Conservation (phyloP, 305 asterid species). For the Fraxinus velutina region DNA sequence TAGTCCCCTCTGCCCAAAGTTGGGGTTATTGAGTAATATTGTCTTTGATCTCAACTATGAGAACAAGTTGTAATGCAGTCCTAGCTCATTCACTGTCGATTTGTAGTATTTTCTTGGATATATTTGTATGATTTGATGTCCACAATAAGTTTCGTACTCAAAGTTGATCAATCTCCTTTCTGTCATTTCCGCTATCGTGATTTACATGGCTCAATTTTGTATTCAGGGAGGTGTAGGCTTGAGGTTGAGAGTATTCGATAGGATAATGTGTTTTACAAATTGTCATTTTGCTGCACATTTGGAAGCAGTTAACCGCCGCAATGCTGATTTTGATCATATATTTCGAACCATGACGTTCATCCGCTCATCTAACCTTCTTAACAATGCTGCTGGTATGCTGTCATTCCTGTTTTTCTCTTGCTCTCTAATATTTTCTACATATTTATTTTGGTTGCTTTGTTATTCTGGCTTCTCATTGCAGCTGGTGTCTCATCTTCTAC, state of each 20-base stretch:
- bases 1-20: neutral
- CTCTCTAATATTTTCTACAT: slow-evolving; percentile 63
- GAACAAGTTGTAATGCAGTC: neutral
- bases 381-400: slow-evolving; percentile 79
- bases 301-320: slow-evolving; percentile 85
- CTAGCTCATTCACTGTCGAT: neutral
- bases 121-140: neutral
- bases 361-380: slow-evolving; percentile 55
- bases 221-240: slow-evolving; percentile 92
- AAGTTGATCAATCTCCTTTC: neutral
- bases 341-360: slow-evolving; percentile 71
- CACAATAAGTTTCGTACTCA: slow-evolving; percentile 2
- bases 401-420: slow-evolving; percentile 53
- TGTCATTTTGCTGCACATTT: slow-evolving; percentile 95
- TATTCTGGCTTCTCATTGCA: slow-evolving; percentile 82
- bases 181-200: neutral
- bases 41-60: neutral
- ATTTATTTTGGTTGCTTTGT: slow-evolving; percentile 60
- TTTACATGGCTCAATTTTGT: slow-evolving; percentile 7
- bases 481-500: slow-evolving; percentile 86
- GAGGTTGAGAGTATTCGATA: slow-evolving; percentile 82
- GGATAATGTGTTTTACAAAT: slow-evolving; percentile 75
- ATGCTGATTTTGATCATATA: slow-evolving; percentile 88
- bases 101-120: neutral
- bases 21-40: neutral